phyloP scores from a whole-genome alignment of 306 rosid genomes.

The Fagus crenata region DNA sequence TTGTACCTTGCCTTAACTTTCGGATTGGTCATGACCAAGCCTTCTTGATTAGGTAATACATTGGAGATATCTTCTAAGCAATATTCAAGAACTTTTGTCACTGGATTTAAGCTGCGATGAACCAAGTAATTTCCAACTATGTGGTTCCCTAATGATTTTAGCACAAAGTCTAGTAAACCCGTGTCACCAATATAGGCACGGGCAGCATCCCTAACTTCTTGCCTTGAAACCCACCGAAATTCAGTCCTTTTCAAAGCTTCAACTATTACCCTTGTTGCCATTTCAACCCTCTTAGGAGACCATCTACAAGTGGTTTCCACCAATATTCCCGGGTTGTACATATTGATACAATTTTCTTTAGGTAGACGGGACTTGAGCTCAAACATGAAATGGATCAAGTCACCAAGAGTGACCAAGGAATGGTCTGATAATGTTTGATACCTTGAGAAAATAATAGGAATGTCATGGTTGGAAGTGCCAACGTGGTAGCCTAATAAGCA shows the following conservation, averaged over 20 bases:
- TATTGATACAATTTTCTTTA: constrained; percentile 30
- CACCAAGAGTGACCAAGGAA: constrained; percentile 64
- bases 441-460: constrained; percentile 57
- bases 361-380: constrained; percentile 75
- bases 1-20: constrained; percentile 48
- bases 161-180: constrained; percentile 68
- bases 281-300: constrained; percentile 76
- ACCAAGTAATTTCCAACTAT: constrained; percentile 76
- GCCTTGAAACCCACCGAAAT: constrained; percentile 74
- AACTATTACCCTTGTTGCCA: constrained; percentile 67
- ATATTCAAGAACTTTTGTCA: constrained; percentile 76
- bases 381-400: constrained; percentile 66
- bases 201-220: constrained; percentile 81
- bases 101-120: constrained; percentile 69
- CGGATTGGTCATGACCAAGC: constrained; percentile 21
- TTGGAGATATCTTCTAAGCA: constrained; percentile 73
- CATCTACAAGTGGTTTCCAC: constrained; percentile 66
- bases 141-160: constrained; percentile 75
- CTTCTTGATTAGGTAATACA: constrained; percentile 44
- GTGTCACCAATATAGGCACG: constrained; percentile 75
- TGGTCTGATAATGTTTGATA: constrained; percentile 72
- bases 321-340: constrained; percentile 34
- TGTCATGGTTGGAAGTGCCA: constrained; percentile 44
- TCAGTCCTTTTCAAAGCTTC: constrained; percentile 63
- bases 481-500: constrained; percentile 50